Percentiles rank a stretch among this genome's conserved stretches.
Evolutionary conservation across 2,329 filamentous ascomycete species (phyloP).

Genomic region (Colletotrichum liriopes): DNA sequence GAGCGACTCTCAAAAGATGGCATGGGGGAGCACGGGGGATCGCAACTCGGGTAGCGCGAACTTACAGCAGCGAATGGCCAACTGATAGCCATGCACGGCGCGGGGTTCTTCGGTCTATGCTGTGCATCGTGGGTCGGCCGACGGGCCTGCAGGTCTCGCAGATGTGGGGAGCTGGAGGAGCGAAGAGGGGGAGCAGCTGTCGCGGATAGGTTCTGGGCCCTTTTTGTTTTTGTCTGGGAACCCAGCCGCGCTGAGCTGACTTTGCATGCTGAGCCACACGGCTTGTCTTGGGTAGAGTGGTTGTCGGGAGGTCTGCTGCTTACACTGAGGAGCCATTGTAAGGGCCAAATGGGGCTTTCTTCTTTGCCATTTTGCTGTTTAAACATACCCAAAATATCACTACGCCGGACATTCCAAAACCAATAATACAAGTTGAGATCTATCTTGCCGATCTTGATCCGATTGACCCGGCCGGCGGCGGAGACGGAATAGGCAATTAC

Average conservation of each 20-base stretch:
- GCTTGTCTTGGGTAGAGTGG: constrained; percentile 6
- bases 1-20: background rate
- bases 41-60: constrained; percentile 6
- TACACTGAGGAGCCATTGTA: background rate
- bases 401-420: background rate
- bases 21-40: constrained; percentile 22
- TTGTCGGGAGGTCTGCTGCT: background rate
- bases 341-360: background rate
- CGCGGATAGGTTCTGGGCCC: background rate
- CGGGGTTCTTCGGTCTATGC: background rate
- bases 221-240: background rate
- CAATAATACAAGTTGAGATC: background rate
- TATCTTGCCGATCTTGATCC: background rate
- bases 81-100: constrained; percentile 6
- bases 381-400: background rate
- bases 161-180: constrained; percentile 5
- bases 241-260: constrained; percentile 7
- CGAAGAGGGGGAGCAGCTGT: background rate
- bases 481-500: constrained; percentile 1
- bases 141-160: constrained; percentile 24
- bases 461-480: background rate
- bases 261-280: background rate
- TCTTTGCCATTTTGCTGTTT: background rate
- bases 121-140: constrained; percentile 28
- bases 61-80: constrained; percentile 16